Evolutionary conservation across 768 basidiomycete species (phyloP), one percentile per base, ranked within the genome.

Genomic region (Phlebiopsis flavidoalba): DNA sequence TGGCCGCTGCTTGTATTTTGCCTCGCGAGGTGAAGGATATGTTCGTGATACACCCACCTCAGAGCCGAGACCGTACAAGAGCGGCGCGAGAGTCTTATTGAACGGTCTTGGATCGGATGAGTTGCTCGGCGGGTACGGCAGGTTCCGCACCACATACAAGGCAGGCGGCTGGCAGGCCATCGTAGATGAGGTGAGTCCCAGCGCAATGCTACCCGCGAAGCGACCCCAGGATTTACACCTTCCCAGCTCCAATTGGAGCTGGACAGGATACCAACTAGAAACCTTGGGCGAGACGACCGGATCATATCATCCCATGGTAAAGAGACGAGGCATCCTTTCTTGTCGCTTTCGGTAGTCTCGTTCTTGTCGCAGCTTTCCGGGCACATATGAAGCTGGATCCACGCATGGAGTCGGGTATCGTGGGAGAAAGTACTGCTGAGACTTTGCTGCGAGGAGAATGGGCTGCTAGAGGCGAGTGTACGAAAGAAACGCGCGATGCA

Each of bases 21-120:
- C 97, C 6, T 90, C 96, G 5, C 79, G 88, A 48, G 95, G 92
- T 0, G 67, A 74, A 36, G 96, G 97, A 1, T 75, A 79, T 53
- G 67, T 91, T 0, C 78, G 80, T 35, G 65, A 65, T 11, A 53
- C 68, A 12, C 63, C 69, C 1, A 74, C 70, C n/a, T 71, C 73
- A 1, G 69, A 76, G 4, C 72, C 80, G 2, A 66, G 67, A 19
- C 74, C 77, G 7, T 96, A 97, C 73, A 79, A 74, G 0, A 95
- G 89, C 63, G 72, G 79, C 8, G 93, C 97, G 0, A 82, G 84
- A 48, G 94, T 98, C 0, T 76, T 98, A 8, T 75, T 99, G 24
- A 95, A 86, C 63, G 97, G 97, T 1, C 77, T 99, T 7, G 97
- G 97, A 0, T 92, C 97, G 0, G 97, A 99, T 69, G 97, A 99